These are phyloP conservation scores for Eucalyptus tenuipes DNA, from an alignment of 345 rosid species.

Conservation along the genomic window DNA sequence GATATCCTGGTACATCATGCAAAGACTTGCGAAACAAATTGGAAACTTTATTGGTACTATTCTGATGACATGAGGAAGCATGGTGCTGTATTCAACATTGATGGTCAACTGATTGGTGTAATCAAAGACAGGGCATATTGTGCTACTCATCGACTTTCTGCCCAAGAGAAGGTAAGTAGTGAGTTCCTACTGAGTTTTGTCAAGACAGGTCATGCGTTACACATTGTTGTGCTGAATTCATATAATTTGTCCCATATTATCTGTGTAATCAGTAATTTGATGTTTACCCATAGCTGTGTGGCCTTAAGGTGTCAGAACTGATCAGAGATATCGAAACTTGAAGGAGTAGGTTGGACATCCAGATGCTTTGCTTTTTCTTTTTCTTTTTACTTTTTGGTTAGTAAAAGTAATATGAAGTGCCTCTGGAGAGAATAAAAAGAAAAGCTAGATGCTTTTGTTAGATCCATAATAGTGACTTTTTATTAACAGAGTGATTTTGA, in stretches of 20 bases:
- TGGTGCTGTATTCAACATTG: neutral
- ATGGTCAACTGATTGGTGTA: neutral
- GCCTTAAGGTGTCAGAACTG: neutral
- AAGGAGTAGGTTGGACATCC: neutral
- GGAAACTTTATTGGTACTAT: neutral
- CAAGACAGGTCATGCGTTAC: neutral
- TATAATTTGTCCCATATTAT: neutral
- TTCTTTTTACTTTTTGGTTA: neutral
- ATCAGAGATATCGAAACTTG: neutral
- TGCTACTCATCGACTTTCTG: neutral
- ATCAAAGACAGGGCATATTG: neutral
- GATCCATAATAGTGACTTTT: neutral
- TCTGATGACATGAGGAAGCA: neutral
- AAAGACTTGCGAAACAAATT: neutral
- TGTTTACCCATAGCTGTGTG: neutral
- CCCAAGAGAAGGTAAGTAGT: neutral
- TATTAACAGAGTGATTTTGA: neutral
- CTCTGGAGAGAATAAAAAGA: neutral
- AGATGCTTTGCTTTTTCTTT: neutral
- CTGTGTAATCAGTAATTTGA: neutral
- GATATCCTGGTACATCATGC: neutral
- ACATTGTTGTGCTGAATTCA: neutral
- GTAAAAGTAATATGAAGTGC: neutral
- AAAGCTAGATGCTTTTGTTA: neutral
- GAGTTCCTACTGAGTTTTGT: neutral